Conservation (phyloP, 306 rosid genomes). For the Mimosa bimucronata region DNA sequence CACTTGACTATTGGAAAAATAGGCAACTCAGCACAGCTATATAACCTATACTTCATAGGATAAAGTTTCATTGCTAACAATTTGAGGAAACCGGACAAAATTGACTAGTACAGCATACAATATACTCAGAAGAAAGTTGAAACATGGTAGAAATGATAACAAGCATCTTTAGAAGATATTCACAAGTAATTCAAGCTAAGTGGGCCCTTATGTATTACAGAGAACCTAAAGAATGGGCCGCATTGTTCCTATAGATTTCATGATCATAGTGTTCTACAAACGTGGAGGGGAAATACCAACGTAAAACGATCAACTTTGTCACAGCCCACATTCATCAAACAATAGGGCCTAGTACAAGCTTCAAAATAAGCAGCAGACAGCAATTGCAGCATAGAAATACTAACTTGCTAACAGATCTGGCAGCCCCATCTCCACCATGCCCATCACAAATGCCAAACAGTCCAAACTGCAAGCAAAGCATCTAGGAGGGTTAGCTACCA, state of each 20-base stretch:
- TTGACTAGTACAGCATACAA: background rate
- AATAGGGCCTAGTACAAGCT: conserved; percentile 26
- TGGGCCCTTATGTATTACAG: background rate
- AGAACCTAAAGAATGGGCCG: background rate
- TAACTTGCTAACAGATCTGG: conserved; percentile 93
- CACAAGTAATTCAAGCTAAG: background rate
- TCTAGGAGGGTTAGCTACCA: conserved; percentile 42
- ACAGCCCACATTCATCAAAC: background rate
- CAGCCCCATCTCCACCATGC: conserved; percentile 93
- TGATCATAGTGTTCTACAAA: conserved; percentile 12
- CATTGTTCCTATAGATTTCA: background rate
- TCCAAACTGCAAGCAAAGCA: conserved; percentile 81
- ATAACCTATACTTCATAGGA: conserved; percentile 8
- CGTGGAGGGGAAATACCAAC: background rate
- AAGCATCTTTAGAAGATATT: conserved; percentile 27
- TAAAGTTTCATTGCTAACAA: background rate
- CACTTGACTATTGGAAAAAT: background rate
- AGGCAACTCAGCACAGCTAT: conserved; percentile 18
- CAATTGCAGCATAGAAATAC: conserved; percentile 43
- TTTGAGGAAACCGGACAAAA: conserved; percentile 18
- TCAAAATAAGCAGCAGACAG: conserved; percentile 29
- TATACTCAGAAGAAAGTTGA: conserved; percentile 19
- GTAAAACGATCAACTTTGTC: background rate
- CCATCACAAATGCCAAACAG: conserved; percentile 92
- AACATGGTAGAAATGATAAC: conserved; percentile 15